Evolutionary conservation across 345 rosid species (phyloP).

Genomic region (Chamaenerion angustifolium): DNA sequence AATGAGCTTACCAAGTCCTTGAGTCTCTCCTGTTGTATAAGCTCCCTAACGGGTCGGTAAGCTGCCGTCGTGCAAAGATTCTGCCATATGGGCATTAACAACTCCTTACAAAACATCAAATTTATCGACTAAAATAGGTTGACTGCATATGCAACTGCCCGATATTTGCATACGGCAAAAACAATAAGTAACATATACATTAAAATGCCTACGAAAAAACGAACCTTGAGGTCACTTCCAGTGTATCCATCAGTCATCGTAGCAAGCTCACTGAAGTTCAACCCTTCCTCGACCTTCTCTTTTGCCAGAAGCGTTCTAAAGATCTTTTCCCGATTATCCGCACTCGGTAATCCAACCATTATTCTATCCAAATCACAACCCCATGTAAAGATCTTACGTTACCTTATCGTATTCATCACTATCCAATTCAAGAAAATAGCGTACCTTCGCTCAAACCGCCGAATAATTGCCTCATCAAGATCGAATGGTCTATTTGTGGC

Average conservation of each 20-base stretch:
- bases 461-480: conserved; percentile 86
- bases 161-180: no score
- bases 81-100: conserved; percentile 30
- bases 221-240: conserved; percentile 85
- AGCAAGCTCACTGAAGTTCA: conserved; percentile 63
- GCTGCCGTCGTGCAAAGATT: conserved; percentile 88
- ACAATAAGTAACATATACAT: no score
- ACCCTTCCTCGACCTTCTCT: conserved; percentile 47
- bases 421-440: not conserved
- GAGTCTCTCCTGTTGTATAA: conserved; percentile 64
- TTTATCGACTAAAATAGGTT: not conserved
- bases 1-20: conserved; percentile 38
- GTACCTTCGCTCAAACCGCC: conserved; percentile 91
- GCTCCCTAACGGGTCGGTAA: conserved; percentile 72
- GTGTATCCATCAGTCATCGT: conserved; percentile 66
- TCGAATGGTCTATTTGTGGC: conserved; percentile 96
- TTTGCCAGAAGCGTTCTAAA: conserved; percentile 50
- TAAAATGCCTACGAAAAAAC: not conserved
- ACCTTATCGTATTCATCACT: not conserved
- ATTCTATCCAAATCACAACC: conserved; percentile 25
- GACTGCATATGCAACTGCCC: no score
- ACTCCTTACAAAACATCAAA: conserved; percentile 1
- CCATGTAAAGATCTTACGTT: not conserved
- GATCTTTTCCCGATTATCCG: conserved; percentile 66
- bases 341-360: conserved; percentile 62